Base-by-base conservation (phyloP, 2,329 filamentous ascomycete species). In the Emmonsiellopsis sp. region DNA sequence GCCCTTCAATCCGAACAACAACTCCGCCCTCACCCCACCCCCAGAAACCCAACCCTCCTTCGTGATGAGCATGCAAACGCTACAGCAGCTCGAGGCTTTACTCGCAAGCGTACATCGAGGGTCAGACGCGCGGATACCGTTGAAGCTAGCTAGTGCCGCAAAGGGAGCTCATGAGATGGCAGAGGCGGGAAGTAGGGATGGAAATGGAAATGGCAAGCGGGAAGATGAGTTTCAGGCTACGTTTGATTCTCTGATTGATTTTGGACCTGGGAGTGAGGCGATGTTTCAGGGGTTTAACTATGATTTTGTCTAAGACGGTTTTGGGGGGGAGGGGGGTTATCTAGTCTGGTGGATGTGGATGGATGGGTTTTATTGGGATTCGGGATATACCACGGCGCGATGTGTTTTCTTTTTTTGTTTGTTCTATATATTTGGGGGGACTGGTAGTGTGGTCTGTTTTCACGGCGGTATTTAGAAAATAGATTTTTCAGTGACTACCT, bases 201-300 rank as follows among this genome's bases (percentile, higher is more conserved):
- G 48, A 52, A 40, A 26, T 50, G 37, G 31, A 45, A 38, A 43
- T 4, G 48, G 48, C 20, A 26, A 8, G 15, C 31, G 13, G 8
- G 52, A 50, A 26, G 15, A 37, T 6, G 52, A 54, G 8, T 44
- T 50, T 45, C 52, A 54, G 46, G 35, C 6, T 38, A 45, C 16
- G 6, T 56, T 56, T 50, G 48, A 56, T 10, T 54, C 54, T 3
- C 15, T 56, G 47, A 54, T 54, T 20, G 52, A 56, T 30, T 56
- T 56, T 43, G 51, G 48, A 11, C 20, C 15, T 16, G 54, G 44
- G 30, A 26, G 7, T 32, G 52, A 51, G 45, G 11, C 46, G 32
- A 15, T 46, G 43, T 50, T 54, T 26, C 54, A 54, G 44, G 7
- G 31, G 30, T 30, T 48, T 41, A 35, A 16, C 35, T 47, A 35